Evolutionary conservation across 768 basidiomycete genomes (phyloP).

Genomic region (Tephrocybe sp.): DNA sequence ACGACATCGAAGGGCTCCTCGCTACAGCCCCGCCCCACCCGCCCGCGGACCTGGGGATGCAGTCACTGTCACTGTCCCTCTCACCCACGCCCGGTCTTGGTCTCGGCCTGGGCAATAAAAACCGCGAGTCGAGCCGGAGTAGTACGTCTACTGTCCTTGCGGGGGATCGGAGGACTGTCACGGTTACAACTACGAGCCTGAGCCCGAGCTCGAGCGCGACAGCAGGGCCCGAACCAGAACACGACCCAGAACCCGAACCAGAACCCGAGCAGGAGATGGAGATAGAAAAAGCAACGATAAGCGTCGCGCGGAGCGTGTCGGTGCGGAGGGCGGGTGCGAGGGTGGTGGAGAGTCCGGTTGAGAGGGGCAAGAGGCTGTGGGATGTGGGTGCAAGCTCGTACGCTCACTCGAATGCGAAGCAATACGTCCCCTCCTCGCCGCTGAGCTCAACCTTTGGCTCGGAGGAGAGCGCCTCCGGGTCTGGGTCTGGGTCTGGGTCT

Average conservation of each 20-base stretch:
- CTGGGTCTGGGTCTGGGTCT: background rate
- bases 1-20: conserved; percentile 14
- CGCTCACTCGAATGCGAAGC: conserved; percentile 8
- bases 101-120: conserved; percentile 6
- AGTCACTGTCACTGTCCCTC: conserved; percentile 12
- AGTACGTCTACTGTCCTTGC: conserved; percentile 44
- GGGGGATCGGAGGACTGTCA: too few relatives aligned
- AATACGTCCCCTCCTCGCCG: conserved; percentile 42
- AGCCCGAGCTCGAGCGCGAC: too few relatives aligned
- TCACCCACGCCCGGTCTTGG: conserved; percentile 18
- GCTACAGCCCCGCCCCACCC: background rate
- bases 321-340: conserved; percentile 53
- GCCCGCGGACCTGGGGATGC: conserved; percentile 11
- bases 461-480: background rate
- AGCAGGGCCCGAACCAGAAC: too few relatives aligned
- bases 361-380: background rate
- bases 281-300: conserved; percentile 28
- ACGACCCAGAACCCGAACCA: too few relatives aligned
- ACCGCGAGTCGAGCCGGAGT: conserved; percentile 44
- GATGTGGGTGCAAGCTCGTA: background rate
- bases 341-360: conserved; percentile 30
- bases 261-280: too few relatives aligned
- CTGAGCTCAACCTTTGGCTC: conserved; percentile 43
- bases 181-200: too few relatives aligned
- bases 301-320: conserved; percentile 37